A percentile compares a stretch with the other conserved stretches of the same genome.
phyloP scores from a whole-genome alignment of 139 green algal species.

The Marvania coccoides region DNA sequence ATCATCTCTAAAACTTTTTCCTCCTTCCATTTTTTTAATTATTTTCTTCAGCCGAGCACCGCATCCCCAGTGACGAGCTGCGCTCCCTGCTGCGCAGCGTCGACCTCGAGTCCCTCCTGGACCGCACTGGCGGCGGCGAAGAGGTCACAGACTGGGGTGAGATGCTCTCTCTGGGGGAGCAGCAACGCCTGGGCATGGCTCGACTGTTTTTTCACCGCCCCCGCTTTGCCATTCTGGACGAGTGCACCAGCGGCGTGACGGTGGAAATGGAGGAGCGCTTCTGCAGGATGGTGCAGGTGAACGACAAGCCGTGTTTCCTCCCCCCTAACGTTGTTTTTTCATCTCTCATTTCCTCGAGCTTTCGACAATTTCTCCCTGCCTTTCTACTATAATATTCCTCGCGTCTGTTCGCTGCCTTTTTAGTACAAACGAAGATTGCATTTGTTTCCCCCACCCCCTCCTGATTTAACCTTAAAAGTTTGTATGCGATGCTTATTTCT shows the following conservation, averaged over 20 bases:
- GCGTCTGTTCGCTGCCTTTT: too few species aligned
- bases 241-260: slow-evolving; percentile 71
- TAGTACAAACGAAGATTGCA: too few species aligned
- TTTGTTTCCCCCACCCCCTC: too few species aligned
- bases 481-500: too few species aligned
- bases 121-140: slow-evolving; percentile 11
- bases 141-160: slow-evolving; percentile 42
- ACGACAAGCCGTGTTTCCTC: too few species aligned
- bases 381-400: too few species aligned
- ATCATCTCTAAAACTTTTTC: too few species aligned
- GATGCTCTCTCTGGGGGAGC: slow-evolving; percentile 56
- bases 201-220: slow-evolving; percentile 68
- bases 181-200: slow-evolving; percentile 70
- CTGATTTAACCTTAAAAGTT: too few species aligned
- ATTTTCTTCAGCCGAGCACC: slow-evolving; percentile 8
- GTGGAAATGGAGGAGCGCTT: slow-evolving; percentile 73
- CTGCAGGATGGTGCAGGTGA: slow-evolving; percentile 42
- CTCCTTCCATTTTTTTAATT: too few species aligned
- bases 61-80: slow-evolving; percentile 27
- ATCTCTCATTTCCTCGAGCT: too few species aligned
- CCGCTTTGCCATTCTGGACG: slow-evolving; percentile 68
- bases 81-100: slow-evolving; percentile 41
- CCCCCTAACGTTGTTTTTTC: not conserved
- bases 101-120: slow-evolving; percentile 52
- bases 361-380: too few species aligned